Conservation (phyloP, 2,329 filamentous ascomycete genomes). For the Sclerotinia trifoliorum region DNA sequence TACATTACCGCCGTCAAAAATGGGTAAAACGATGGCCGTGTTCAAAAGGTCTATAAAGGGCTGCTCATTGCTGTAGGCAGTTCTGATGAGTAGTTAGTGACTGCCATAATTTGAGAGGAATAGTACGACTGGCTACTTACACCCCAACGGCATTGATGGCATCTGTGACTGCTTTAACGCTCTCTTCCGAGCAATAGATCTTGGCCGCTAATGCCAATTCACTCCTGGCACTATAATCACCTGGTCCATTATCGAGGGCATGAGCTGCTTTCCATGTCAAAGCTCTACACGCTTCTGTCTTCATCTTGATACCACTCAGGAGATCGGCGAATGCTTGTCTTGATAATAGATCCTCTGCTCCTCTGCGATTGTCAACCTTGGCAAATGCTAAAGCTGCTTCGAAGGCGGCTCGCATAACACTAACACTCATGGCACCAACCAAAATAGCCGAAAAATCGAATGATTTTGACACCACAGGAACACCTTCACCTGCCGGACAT, state of each 20-base stretch:
- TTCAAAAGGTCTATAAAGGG: constrained; percentile 48
- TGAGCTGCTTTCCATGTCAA: constrained; percentile 54
- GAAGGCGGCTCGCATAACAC: constrained; percentile 54
- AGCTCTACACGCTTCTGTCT: constrained; percentile 48
- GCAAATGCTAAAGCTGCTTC: constrained; percentile 52
- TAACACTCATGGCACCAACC: constrained; percentile 54
- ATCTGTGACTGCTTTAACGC: constrained; percentile 49
- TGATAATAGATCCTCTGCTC: constrained; percentile 47
- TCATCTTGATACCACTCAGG: constrained; percentile 53
- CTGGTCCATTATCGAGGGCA: constrained; percentile 42
- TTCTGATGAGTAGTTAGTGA: constrained; percentile 22
- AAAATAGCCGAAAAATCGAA: constrained; percentile 46
- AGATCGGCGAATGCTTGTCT: constrained; percentile 52
- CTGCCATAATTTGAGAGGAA: not conserved
- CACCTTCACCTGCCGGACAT: constrained; percentile 45
- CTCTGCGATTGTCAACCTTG: constrained; percentile 47
- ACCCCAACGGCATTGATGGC: constrained; percentile 54
- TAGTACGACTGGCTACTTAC: constrained; percentile 35
- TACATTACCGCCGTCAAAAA: constrained; percentile 56
- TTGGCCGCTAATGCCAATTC: constrained; percentile 52
- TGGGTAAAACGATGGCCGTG: constrained; percentile 48
- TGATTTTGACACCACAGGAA: constrained; percentile 45
- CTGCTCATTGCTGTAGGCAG: constrained; percentile 18
- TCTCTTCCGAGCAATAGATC: constrained; percentile 50
- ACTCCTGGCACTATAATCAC: constrained; percentile 34